phyloP scores from a whole-genome alignment of 352 stramenopile genomes.

The Phytophthora megakarya region DNA sequence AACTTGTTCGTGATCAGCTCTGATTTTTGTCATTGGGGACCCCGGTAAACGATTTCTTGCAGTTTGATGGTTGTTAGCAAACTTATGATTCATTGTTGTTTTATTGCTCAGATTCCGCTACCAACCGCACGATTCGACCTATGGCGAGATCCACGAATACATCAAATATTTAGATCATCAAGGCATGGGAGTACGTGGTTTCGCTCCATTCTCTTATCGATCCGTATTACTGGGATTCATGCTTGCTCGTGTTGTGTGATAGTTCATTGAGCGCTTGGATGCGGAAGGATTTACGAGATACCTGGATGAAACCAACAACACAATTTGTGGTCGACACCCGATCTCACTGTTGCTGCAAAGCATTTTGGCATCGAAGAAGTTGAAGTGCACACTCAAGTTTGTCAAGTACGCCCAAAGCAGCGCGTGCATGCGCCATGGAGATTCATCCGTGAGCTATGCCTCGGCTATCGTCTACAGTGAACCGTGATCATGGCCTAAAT shows the following conservation, averaged over 20 bases:
- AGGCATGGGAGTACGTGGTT: constrained; percentile 72
- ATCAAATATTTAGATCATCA: constrained; percentile 95
- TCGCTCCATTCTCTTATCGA: not conserved
- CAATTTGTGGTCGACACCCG: constrained; percentile 97
- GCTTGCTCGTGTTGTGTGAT: not conserved
- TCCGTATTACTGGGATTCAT: not conserved
- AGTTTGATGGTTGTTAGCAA: not conserved
- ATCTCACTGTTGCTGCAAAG: constrained; percentile 87
- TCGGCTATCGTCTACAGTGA: constrained; percentile 89
- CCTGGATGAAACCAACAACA: constrained; percentile 94
- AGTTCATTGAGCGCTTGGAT: constrained; percentile 93
- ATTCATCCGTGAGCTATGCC: constrained; percentile 96
- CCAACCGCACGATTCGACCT: constrained; percentile 80
- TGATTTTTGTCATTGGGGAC: constrained; percentile 98
- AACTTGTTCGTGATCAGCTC: constrained; percentile 97
- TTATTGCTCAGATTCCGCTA: constrained; percentile 86
- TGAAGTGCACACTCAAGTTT: constrained; percentile 88
- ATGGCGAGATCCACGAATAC: constrained; percentile 93
- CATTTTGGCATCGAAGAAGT: constrained; percentile 52
- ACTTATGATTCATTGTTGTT: not conserved
- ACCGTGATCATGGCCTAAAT: constrained; percentile 37
- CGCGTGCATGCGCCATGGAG: constrained; percentile 79
- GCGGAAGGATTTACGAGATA: constrained; percentile 93
- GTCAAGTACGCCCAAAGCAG: constrained; percentile 94
- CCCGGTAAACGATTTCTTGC: constrained; percentile 41